Conservation (phyloP, 257 asterid genomes). For the Phtheirospermum japonicum region DNA sequence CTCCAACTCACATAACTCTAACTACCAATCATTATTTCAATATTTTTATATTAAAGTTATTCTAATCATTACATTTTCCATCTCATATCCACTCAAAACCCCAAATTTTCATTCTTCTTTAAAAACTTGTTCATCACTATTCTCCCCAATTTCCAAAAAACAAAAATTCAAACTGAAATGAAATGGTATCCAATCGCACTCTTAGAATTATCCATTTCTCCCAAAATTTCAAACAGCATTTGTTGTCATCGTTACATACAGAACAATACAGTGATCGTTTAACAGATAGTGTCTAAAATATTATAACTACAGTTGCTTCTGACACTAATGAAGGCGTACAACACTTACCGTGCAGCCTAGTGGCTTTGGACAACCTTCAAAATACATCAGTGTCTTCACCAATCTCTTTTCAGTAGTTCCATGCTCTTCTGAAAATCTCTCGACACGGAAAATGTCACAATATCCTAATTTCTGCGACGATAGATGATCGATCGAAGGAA, state of each 20-base stretch:
- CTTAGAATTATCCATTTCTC: neutral
- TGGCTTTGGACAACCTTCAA: conserved; percentile 98
- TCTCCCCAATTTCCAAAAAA: no score
- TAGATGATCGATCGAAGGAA: conserved; percentile 81
- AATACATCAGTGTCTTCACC: conserved; percentile 87
- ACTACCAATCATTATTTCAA: no score
- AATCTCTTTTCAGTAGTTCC: conserved; percentile 68
- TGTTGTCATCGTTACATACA: neutral
- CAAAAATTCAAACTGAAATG: no score
- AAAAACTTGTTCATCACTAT: no score
- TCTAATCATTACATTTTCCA: no score
- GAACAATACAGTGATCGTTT: neutral
- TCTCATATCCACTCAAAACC: no score
- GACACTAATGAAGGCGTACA: conserved; percentile 14
- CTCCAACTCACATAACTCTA: no score
- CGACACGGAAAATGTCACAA: conserved; percentile 81
- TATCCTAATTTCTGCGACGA: conserved; percentile 76
- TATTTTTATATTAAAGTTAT: no score
- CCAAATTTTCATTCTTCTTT: no score
- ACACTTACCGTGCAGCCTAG: conserved; percentile 90
- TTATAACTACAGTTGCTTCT: conserved; percentile 19
- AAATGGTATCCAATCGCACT: no score
- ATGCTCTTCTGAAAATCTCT: conserved; percentile 71
- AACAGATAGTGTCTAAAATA: conserved; percentile 19
- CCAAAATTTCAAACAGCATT: neutral